Base-by-base conservation (phyloP, 2,329 filamentous ascomycete genomes). In the Beauveria rudraprayagi region DNA sequence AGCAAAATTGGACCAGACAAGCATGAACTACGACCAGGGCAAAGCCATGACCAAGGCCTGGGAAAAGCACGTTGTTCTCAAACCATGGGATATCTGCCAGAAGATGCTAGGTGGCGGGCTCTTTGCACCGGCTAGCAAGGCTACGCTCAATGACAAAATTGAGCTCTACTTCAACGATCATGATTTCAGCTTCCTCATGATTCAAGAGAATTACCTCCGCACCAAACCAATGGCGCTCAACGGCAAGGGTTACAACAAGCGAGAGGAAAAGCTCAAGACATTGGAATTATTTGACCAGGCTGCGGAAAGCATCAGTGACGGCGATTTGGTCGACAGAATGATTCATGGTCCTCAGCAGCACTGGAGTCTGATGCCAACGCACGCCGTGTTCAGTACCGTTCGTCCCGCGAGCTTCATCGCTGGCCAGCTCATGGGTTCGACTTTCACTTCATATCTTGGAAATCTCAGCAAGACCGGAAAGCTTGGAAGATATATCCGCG, bases 101-200 rank as follows among this genome's bases (percentile, higher is more conserved):
- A 97, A 97, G 77, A 91, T 99, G 71, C 83, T 99, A 6, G 91
- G 85, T 28, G 88, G 91, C 4, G 91, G 91, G 43, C 85, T 97
- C 75, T 99, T 97, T 74, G 83, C 90, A 26, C 83, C 87, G 5
- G 85, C 87, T 55, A 95, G 91, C 75, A 95, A 91, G 66, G 80
- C 90, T 3, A 96, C 91, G 0, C 78, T 99, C 41, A 97, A 97
- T 71, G 93, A 99, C 73, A 99, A 99, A 80, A 94, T 95, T 64
- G 93, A 99, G 75, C 84, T 99, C 1, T 99, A 99, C 74, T 99
- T 99, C 80, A 97, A 99, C 73, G 94, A 99, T 69, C 94, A 99
- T 70, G 94, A 99, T 69, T 96, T 97, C 76, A 97, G 92, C 69
- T 94, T 88, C 70, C 80, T 99, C 58, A 97, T 99, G 94, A 86